Percentiles rank a stretch among this genome's conserved stretches.
phyloP scores from a whole-genome alignment of 2,329 filamentous ascomycete species.

The Ophiostoma sp. region DNA sequence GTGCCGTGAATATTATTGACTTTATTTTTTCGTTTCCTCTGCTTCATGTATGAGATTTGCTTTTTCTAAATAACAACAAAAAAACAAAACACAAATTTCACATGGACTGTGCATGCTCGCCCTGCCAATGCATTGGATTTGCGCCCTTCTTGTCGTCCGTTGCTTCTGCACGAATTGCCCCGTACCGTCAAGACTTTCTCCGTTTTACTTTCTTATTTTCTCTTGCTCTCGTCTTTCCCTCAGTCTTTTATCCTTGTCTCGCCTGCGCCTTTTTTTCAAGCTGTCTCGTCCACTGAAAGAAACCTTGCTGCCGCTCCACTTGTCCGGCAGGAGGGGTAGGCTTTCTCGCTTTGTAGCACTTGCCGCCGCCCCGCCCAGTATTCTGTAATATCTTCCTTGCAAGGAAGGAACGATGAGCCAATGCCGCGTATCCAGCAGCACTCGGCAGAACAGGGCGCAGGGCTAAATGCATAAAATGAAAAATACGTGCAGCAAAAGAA shows the following conservation, averaged over 20 bases:
- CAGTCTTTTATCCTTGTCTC: neutral
- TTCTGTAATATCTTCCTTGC: neutral
- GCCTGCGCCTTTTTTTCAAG: conserved; percentile 8
- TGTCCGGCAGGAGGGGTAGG: conserved; percentile 11
- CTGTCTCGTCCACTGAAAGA: neutral
- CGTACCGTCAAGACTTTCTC: neutral
- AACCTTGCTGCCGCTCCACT: neutral
- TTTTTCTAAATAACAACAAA: neutral
- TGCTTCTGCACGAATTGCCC: neutral
- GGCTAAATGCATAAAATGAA: neutral
- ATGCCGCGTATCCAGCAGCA: neutral
- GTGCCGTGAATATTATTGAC: neutral
- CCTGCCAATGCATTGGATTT: conserved; percentile 2
- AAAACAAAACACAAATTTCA: neutral
- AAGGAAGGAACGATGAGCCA: neutral
- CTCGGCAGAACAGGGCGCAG: neutral
- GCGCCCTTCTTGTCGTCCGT: neutral
- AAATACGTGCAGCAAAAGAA: neutral
- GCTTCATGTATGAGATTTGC: neutral
- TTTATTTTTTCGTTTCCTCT: neutral
- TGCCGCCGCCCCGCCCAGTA: conserved; percentile 4
- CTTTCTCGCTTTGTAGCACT: neutral
- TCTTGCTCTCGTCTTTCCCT: neutral
- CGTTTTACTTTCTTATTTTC: neutral
- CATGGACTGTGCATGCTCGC: neutral